phyloP scores from a whole-genome alignment of 192 early-diverging fungal genomes.

The Umbelopsis isabellina region DNA sequence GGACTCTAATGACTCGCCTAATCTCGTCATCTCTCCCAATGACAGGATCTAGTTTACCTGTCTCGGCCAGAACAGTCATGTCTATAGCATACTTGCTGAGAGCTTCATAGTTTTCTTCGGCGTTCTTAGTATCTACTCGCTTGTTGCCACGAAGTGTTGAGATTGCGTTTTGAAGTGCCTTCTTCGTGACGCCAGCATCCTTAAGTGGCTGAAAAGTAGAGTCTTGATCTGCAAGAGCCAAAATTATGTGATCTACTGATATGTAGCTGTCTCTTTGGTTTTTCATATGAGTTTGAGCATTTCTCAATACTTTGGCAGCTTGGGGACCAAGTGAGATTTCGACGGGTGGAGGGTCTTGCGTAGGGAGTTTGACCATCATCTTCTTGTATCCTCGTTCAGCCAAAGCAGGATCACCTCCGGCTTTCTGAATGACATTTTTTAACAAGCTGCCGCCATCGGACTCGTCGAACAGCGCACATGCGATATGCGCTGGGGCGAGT shows the following conservation, averaged over 20 bases:
- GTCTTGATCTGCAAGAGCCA: slow-evolving; percentile 77
- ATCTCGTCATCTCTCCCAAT: slow-evolving; percentile 98
- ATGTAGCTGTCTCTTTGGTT: slow-evolving; percentile 89
- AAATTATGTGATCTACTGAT: slow-evolving; percentile 87
- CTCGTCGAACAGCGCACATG: slow-evolving; percentile 79
- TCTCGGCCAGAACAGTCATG: slow-evolving; percentile 77
- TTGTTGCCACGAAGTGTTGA: slow-evolving; percentile 77
- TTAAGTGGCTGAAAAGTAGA: slow-evolving; percentile 63
- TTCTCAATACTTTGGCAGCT: slow-evolving; percentile 63
- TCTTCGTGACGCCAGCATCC: slow-evolving; percentile 69
- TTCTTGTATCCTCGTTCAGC: slow-evolving; percentile 84
- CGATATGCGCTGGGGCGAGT: slow-evolving; percentile 82
- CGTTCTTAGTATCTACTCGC: slow-evolving; percentile 83
- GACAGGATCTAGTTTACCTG: slow-evolving; percentile 94
- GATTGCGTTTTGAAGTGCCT: slow-evolving; percentile 76
- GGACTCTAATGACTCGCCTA: slow-evolving; percentile 90
- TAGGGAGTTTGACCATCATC: slow-evolving; percentile 74
- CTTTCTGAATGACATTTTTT: slow-evolving; percentile 77
- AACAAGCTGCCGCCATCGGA: slow-evolving; percentile 79
- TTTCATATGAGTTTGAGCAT: slow-evolving; percentile 83
- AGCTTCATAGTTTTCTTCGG: slow-evolving; percentile 90
- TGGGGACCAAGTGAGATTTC: slow-evolving; percentile 68
- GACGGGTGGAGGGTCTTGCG: slow-evolving; percentile 85
- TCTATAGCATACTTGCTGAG: slow-evolving; percentile 95
- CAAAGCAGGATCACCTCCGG: slow-evolving; percentile 76